Conservation (phyloP, 2,329 filamentous ascomycete species). For the Emergomyces africanus region DNA sequence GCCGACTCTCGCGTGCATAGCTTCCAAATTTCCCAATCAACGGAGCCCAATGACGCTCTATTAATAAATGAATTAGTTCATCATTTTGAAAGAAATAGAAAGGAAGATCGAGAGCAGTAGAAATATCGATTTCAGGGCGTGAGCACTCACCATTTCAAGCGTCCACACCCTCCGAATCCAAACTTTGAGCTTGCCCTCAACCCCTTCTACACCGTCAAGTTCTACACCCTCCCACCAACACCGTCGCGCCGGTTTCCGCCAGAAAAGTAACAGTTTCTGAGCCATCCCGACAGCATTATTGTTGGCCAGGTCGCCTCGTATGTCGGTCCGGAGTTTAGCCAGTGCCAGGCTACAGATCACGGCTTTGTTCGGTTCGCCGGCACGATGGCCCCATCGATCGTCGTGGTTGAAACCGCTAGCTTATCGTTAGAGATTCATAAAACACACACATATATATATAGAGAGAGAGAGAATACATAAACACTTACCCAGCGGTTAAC, state of each 20-base stretch:
- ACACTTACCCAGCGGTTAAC: constrained; percentile 84
- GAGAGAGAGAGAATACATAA: not conserved
- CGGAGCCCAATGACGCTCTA: constrained; percentile 77
- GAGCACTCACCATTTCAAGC: constrained; percentile 66
- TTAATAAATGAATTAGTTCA: constrained; percentile 11
- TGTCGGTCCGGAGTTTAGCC: constrained; percentile 83
- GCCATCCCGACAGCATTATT: constrained; percentile 86
- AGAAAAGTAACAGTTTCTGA: constrained; percentile 93
- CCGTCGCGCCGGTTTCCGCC: constrained; percentile 87
- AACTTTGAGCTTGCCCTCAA: constrained; percentile 86
- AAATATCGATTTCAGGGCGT: not conserved
- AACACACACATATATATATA: not conserved
- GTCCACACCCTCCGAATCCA: constrained; percentile 99
- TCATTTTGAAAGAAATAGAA: not conserved
- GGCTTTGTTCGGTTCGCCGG: constrained; percentile 95
- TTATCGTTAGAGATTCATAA: not conserved
- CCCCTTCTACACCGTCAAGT: constrained; percentile 74
- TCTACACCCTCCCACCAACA: constrained; percentile 99
- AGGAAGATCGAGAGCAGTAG: too few species aligned
- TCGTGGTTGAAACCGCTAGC: constrained; percentile 88
- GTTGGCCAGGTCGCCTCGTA: constrained; percentile 62
- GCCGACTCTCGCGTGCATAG: not conserved
- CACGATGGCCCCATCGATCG: constrained; percentile 89
- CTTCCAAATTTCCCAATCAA: constrained; percentile 14
- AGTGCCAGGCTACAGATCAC: constrained; percentile 95